Base-by-base conservation (phyloP, 345 rosid genomes). In the Acer negundo region DNA sequence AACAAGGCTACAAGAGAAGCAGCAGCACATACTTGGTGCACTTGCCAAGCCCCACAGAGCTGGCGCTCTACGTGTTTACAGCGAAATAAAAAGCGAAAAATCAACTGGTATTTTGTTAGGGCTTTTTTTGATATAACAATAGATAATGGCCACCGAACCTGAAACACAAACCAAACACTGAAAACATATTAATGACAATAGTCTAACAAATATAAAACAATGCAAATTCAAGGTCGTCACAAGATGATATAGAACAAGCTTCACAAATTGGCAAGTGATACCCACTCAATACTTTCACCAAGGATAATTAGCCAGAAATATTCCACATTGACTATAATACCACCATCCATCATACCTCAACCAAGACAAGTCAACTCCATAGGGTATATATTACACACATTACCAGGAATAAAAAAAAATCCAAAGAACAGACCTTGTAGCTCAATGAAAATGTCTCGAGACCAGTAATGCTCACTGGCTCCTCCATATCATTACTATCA, bases 11-110 rank as follows among this genome's bases (percentile, higher is more conserved):
- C 40, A 78, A 46, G 26, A 70, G 61, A 55, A 69, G 75, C 62
- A 67, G 17, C 69, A 77, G 69, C 73, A 77, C 87, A 56, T 92
- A 92, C 99, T 85, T 94, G 99, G 89, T 94, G 99, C 85, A 89
- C 82, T 80, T 96, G 99, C 99, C 99, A 96, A 62, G 99, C 90
- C 79, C 90, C 93, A 86, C 94, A 90, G 73, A 96, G 97, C 82
- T 96, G 98, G 75, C 98, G 98, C 72, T 96, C 97, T 72, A 94
- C 95, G 82, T 96, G 97, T 77, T 96, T 96, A 86, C 97, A 96
- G 74, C 88, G 97, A 75, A 96, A 96, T 66, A 96, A 86, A 85
- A 88, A 91, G 78, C 98, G 97, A 78, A 96, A 95, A 81, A 96
- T 88, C 80, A 94, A 85, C 88, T 92, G 95, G 80, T 96, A 96